A percentile compares a stretch with the other conserved stretches of the same genome.
Conservation (phyloP, 371 early-diverging fungal species). For the Mortierella sp. region DNA sequence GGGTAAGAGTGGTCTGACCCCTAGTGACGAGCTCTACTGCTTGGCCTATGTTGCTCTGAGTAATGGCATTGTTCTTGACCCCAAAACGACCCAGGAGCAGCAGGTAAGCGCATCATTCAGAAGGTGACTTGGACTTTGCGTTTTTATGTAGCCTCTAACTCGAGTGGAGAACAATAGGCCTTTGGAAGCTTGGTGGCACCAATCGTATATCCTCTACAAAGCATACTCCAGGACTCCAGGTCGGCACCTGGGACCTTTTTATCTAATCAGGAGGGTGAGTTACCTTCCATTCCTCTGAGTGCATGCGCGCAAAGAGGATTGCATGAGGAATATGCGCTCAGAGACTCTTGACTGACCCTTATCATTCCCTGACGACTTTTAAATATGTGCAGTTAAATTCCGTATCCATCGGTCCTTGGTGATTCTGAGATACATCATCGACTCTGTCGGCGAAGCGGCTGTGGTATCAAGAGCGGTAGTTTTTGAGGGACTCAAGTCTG, state of each 20-base stretch:
- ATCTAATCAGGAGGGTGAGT: constrained; percentile 24
- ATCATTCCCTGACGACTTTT: background rate
- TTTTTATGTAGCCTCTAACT: too few relatives aligned
- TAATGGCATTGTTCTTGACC: constrained; percentile 29
- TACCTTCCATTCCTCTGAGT: too few relatives aligned
- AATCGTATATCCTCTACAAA: constrained; percentile 36
- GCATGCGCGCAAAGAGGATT: too few relatives aligned
- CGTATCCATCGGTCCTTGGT: constrained; percentile 36
- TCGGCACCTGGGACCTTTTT: constrained; percentile 7
- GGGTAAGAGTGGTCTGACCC: constrained; percentile 25
- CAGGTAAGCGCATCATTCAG: too few relatives aligned
- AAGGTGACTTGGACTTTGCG: too few relatives aligned
- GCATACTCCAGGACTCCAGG: constrained; percentile 28
- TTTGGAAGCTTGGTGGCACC: constrained; percentile 34
- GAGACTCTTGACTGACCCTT: background rate
- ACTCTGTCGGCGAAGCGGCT: constrained; percentile 33
- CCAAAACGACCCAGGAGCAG: constrained; percentile 21
- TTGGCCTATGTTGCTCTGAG: constrained; percentile 35
- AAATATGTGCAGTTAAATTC: constrained; percentile 48
- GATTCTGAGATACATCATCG: constrained; percentile 18
- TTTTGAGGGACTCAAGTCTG: constrained; percentile 27
- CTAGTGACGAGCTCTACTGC: constrained; percentile 32
- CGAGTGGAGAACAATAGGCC: constrained; percentile 5
- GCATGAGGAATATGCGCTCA: too few relatives aligned
- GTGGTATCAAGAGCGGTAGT: constrained; percentile 21